Evolutionary conservation across 2,329 filamentous ascomycete genomes (phyloP), one percentile per base, ranked within the genome.

Genomic region (Nothophoma quercina): DNA sequence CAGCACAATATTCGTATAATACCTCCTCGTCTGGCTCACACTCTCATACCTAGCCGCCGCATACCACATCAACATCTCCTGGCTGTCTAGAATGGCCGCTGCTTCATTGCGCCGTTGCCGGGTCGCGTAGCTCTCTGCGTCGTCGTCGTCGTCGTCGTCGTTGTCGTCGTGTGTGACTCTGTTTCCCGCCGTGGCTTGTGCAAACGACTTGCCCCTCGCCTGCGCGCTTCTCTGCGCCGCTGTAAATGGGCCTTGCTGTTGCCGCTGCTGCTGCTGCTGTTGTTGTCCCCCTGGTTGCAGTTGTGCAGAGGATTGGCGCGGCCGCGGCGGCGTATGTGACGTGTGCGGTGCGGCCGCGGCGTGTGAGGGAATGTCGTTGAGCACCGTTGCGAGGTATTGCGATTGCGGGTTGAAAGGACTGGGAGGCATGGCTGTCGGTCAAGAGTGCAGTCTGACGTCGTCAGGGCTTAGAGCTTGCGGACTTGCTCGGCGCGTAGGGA

Each of bases 31-130:
- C 52, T 65, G 63, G 1, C 51, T 56, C 18, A 68, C 55, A 56
- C 71, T 74, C 66, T 77, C 74, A 23, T 73, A 64, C 40, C 71
- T 39, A 21, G 52, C 62, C 7, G 47, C 56, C 25, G 64, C 57
- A 35, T 64, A 66, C 72, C 74, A 75, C 9, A 75, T 64, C 28
- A 77, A 41, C 68, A 75, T 56, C 56, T 77, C 75, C 8, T 59
- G 58, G 38, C 62, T 73, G 33, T 70, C 69, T 1, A 77, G 50
- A 26, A 75, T 69, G 13, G 54, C 41, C 0, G 65, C 71, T 0
- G 74, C 75, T 32, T 69, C 58, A 16, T 69, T 56, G 2, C 73
- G 56, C 8, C 40, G 33, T 51, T 73, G 63, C 4, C 68, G 60
- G 26, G 49, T 32, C 28, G 72, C 68, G 45, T 65, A 74, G 18